Evolutionary conservation across 345 rosid genomes (phyloP).

Genomic region (Rhodamnia rubescens): DNA sequence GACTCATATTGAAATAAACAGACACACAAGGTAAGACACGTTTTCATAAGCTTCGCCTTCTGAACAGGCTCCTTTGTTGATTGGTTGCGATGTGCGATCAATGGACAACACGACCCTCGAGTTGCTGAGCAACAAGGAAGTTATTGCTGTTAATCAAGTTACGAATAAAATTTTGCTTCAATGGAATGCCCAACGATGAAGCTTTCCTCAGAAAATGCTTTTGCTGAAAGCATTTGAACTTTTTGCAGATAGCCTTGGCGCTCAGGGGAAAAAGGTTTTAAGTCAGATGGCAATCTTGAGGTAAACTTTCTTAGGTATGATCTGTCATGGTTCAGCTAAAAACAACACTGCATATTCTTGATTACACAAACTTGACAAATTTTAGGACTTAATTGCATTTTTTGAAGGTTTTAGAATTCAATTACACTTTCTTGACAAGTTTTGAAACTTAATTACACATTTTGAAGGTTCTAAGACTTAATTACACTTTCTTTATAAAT

Average conservation of each 20-base stretch:
- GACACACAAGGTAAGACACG: not conserved
- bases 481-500: no score
- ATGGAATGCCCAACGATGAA: not conserved
- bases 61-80: conserved; percentile 40
- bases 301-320: not conserved
- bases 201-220: not conserved
- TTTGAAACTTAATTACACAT: no score
- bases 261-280: conserved; percentile 49
- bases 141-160: conserved; percentile 64
- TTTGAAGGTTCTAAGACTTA: no score
- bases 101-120: conserved; percentile 21
- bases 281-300: conserved; percentile 34
- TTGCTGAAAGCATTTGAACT: not conserved
- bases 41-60: not conserved
- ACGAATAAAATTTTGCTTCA: not conserved
- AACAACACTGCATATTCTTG: not conserved
- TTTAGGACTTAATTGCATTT: no score
- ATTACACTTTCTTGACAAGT: no score
- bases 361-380: no score
- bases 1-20: not conserved
- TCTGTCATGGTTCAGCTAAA: not conserved
- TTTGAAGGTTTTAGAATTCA: no score
- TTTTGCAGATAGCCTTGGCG: conserved; percentile 37
- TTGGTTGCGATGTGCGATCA: conserved; percentile 43
- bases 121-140: conserved; percentile 38